phyloP scores from a whole-genome alignment of 805 yeast species.

The Citeromyces matritensis region DNA sequence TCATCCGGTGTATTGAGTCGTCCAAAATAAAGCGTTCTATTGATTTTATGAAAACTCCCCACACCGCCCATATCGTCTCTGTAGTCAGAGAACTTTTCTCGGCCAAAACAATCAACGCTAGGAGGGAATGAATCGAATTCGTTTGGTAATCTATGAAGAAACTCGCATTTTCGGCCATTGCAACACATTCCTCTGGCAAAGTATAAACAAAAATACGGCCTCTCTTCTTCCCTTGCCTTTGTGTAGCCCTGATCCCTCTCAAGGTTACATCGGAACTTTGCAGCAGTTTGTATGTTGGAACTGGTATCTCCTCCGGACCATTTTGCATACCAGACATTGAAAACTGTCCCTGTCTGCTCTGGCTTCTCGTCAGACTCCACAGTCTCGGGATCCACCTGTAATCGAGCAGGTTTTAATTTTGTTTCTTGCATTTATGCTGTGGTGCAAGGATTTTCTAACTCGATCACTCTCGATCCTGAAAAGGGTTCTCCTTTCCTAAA shows the following conservation, averaged over 20 bases:
- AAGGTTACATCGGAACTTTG: constrained; percentile 48
- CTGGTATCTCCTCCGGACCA: constrained; percentile 71
- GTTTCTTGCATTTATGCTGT: background rate
- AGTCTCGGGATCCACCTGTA: constrained; percentile 55
- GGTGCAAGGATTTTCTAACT: too few relatives aligned
- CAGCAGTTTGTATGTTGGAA: constrained; percentile 20
- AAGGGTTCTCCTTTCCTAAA: too few relatives aligned
- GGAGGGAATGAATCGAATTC: constrained; percentile 40
- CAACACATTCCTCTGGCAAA: constrained; percentile 85
- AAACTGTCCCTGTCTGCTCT: constrained; percentile 66
- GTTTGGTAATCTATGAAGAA: constrained; percentile 63
- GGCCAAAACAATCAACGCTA: constrained; percentile 80
- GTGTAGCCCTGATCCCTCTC: constrained; percentile 64
- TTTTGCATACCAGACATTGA: constrained; percentile 78
- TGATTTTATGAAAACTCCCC: constrained; percentile 60
- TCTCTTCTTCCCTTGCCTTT: constrained; percentile 34
- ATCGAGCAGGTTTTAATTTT: constrained; percentile 40
- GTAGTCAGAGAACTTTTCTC: constrained; percentile 71
- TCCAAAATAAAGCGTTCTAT: constrained; percentile 68
- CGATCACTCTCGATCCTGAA: too few relatives aligned
- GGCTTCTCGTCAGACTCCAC: constrained; percentile 46
- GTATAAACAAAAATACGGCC: constrained; percentile 52
- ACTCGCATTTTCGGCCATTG: constrained; percentile 63
- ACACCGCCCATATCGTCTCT: constrained; percentile 93
- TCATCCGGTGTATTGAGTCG: constrained; percentile 25